A percentile compares a stretch with the other conserved stretches of the same genome.
phyloP scores from a whole-genome alignment of 2,329 filamentous ascomycete species.

The Microsporum ferrugineum region DNA sequence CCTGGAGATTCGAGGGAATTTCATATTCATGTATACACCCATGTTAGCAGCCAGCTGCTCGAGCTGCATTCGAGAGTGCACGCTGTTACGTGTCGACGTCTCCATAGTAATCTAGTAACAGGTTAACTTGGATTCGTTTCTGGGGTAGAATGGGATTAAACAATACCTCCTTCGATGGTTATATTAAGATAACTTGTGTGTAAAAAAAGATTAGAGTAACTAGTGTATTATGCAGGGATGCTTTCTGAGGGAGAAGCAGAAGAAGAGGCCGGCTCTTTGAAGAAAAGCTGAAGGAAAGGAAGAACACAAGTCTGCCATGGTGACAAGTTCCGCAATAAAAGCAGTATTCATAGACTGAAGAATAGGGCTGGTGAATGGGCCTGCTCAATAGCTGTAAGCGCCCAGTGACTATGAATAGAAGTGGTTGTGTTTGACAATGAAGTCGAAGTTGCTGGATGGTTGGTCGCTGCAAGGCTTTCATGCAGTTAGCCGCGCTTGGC shows the following conservation, averaged over 20 bases:
- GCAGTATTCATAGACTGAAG: not conserved
- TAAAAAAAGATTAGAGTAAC: not conserved
- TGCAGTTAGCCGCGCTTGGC: not conserved
- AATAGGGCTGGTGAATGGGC: not conserved
- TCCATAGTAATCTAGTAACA: not conserved
- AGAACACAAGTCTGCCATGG: not conserved
- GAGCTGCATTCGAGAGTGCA: slow-evolving; percentile 9
- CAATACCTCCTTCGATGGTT: not conserved
- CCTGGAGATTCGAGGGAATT: slow-evolving; percentile 3
- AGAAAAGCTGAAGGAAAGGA: not conserved
- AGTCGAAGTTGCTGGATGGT: not conserved
- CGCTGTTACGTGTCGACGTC: not conserved
- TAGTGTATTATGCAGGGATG: no score
- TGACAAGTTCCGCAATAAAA: not conserved
- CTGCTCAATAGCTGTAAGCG: not conserved
- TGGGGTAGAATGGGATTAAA: not conserved
- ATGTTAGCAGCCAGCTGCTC: slow-evolving; percentile 11
- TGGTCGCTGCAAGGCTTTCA: not conserved
- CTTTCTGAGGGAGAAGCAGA: not conserved
- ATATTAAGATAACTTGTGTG: not conserved
- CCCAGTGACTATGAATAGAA: slow-evolving; percentile 1
- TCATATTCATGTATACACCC: slow-evolving; percentile 9
- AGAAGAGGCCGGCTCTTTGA: not conserved
- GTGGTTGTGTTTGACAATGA: not conserved
- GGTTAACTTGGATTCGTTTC: not conserved